Evolutionary conservation across 192 early-diverging fungal species (phyloP).

Genomic region (Chytriomyces hyalinus): DNA sequence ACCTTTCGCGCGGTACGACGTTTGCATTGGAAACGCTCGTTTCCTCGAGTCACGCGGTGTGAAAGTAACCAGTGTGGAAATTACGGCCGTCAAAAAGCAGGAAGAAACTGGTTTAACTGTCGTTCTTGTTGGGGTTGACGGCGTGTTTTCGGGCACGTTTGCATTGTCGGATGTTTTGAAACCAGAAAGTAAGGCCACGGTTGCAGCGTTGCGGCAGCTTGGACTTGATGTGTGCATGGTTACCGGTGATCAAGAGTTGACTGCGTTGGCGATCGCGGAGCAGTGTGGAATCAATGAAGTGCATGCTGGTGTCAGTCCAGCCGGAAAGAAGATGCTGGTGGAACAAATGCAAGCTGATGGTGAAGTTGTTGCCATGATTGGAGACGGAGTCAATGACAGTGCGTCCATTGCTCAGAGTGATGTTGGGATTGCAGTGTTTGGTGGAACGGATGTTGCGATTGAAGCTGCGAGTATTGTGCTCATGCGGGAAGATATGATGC

Average conservation of each 20-base stretch:
- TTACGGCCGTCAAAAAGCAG: conserved; percentile 71
- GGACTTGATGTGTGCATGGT: conserved; percentile 86
- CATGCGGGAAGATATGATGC: conserved; percentile 84
- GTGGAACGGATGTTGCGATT: conserved; percentile 94
- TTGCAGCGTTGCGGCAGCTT: conserved; percentile 75
- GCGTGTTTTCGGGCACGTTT: conserved; percentile 42
- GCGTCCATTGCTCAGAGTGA: conserved; percentile 85
- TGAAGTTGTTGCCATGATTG: conserved; percentile 84
- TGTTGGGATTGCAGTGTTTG: conserved; percentile 86
- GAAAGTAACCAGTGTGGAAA: conserved; percentile 37
- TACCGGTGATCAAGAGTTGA: conserved; percentile 89
- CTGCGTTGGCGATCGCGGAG: conserved; percentile 80
- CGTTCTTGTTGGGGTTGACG: conserved; percentile 73
- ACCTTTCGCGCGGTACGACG: background rate
- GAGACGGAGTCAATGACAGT: conserved; percentile 96
- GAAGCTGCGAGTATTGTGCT: conserved; percentile 92
- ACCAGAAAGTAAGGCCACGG: conserved; percentile 73
- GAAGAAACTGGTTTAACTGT: conserved; percentile 78
- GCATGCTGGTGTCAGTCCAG: conserved; percentile 88
- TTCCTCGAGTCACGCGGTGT: conserved; percentile 8
- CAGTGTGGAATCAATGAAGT: conserved; percentile 85
- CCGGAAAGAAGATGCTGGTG: conserved; percentile 85
- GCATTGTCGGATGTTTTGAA: conserved; percentile 87
- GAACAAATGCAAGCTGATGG: conserved; percentile 66
- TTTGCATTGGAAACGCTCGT: background rate